A percentile compares a stretch with the other conserved stretches of the same genome.
Conservation (phyloP, 495 filamentous ascomycete species). For the Elaphomyces granulatus region DNA sequence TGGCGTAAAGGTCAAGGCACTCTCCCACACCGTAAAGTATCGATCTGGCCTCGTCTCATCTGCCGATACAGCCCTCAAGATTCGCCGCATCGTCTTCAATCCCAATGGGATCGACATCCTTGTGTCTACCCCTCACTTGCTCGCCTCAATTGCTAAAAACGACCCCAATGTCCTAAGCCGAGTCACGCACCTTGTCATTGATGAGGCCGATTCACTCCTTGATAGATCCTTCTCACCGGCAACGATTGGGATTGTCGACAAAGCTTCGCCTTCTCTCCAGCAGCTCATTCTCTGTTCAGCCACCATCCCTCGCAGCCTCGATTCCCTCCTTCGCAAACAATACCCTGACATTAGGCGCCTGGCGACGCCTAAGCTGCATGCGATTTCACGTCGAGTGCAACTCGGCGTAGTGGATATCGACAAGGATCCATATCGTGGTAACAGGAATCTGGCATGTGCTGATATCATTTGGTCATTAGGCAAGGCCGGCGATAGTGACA, state of each 20-base stretch:
- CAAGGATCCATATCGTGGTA: constrained; percentile 77
- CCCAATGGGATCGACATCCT: constrained; percentile 73
- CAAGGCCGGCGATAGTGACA: constrained; percentile 46
- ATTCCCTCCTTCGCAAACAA: constrained; percentile 60
- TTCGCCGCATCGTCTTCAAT: constrained; percentile 71
- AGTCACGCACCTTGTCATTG: constrained; percentile 73
- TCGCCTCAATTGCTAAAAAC: constrained; percentile 67
- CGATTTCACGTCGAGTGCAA: constrained; percentile 87
- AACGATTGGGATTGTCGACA: constrained; percentile 68
- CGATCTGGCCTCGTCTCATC: constrained; percentile 69
- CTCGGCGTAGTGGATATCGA: constrained; percentile 85
- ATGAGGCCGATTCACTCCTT: constrained; percentile 91
- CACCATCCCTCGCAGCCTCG: constrained; percentile 81
- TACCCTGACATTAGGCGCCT: constrained; percentile 75
- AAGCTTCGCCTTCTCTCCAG: constrained; percentile 57
- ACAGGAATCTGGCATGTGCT: constrained; percentile 81
- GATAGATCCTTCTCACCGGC: constrained; percentile 80
- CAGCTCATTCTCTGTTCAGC: constrained; percentile 94
- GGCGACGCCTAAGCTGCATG: constrained; percentile 87
- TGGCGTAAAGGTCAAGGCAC: constrained; percentile 55
- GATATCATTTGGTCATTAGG: constrained; percentile 90
- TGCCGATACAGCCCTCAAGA: constrained; percentile 56
- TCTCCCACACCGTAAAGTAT: constrained; percentile 74
- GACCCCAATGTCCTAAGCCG: constrained; percentile 82
- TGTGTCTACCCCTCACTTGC: constrained; percentile 75